These are phyloP conservation scores for Aspergillus egyptiacus DNA, from an alignment of 495 filamentous ascomycete species.

Conservation along the genomic window DNA sequence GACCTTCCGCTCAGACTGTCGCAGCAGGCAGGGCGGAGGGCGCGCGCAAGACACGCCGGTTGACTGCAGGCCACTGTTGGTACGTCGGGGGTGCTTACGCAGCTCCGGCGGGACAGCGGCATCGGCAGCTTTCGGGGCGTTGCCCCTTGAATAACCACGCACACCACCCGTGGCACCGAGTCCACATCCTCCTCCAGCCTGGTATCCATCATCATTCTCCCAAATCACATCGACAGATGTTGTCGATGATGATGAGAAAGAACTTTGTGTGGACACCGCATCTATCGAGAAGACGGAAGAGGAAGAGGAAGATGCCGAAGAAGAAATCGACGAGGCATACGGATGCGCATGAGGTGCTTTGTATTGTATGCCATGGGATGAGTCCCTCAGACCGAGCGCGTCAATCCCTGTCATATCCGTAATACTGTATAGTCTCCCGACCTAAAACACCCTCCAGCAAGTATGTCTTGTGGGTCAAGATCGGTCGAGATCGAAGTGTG, in stretches of 20 bases:
- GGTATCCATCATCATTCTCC: constrained; percentile 41
- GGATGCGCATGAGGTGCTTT: constrained; percentile 45
- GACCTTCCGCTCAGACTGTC: constrained; percentile 89
- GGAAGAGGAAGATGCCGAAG: constrained; percentile 65
- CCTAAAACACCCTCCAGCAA: constrained; percentile 15
- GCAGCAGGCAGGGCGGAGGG: constrained; percentile 73
- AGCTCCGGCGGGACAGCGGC: constrained; percentile 56
- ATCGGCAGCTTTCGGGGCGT: constrained; percentile 29
- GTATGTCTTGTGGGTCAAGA: not conserved
- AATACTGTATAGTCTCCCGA: constrained; percentile 17
- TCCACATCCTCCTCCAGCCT: constrained; percentile 25
- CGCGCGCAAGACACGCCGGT: constrained; percentile 49
- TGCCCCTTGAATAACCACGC: constrained; percentile 28
- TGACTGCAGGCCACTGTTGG: constrained; percentile 40
- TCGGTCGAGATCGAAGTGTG: constrained; percentile 7
- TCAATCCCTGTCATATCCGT: constrained; percentile 46
- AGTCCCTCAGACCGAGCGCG: constrained; percentile 42
- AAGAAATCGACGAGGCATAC: constrained; percentile 64
- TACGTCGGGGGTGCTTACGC: constrained; percentile 79
- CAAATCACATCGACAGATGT: constrained; percentile 44
- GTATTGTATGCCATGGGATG: constrained; percentile 35
- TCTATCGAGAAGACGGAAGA: constrained; percentile 80
- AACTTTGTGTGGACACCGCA: constrained; percentile 51
- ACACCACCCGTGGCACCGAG: constrained; percentile 17
- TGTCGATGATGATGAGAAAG: constrained; percentile 44